phyloP scores from a whole-genome alignment of 2,329 filamentous ascomycete genomes.

The Ciborinia camelliae region DNA sequence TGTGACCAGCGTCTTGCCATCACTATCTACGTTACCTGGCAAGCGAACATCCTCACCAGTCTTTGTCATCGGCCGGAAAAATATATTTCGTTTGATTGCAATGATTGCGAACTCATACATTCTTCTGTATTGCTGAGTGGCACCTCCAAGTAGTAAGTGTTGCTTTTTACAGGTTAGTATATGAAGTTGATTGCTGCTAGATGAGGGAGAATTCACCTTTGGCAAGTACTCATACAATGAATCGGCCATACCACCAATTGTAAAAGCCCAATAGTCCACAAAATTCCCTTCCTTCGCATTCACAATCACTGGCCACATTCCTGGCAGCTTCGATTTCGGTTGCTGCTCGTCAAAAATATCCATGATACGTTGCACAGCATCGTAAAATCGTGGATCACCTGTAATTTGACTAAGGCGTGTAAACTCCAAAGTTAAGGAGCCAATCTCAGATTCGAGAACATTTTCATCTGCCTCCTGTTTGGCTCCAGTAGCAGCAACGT shows the following conservation, averaged over 20 bases:
- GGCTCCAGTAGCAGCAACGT: slow-evolving; percentile 49
- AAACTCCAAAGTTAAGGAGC: slow-evolving; percentile 58
- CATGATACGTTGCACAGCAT: slow-evolving; percentile 55
- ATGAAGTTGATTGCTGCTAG: rapidly evolving
- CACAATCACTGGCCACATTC: slow-evolving; percentile 58
- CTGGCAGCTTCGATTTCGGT: slow-evolving; percentile 51
- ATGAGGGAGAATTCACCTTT: slow-evolving; percentile 37
- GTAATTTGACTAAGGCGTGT: slow-evolving; percentile 62
- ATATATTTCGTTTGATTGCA: slow-evolving; percentile 44
- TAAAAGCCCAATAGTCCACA: slow-evolving; percentile 38
- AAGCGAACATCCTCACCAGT: slow-evolving; percentile 42
- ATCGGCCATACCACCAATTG: slow-evolving; percentile 53
- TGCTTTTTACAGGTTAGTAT: slow-evolving; percentile 17
- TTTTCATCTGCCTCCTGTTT: slow-evolving; percentile 54
- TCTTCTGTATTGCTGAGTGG: slow-evolving; percentile 21
- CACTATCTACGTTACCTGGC: slow-evolving; percentile 43
- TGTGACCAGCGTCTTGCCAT: slow-evolving; percentile 9
- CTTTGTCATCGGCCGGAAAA: slow-evolving; percentile 45
- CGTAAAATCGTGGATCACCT: slow-evolving; percentile 57
- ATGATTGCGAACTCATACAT: slow-evolving; percentile 45
- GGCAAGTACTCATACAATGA: slow-evolving; percentile 63
- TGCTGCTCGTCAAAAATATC: slow-evolving; percentile 53
- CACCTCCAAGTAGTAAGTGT: slow-evolving; percentile 24
- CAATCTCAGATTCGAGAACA: slow-evolving; percentile 54
- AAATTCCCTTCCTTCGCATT: slow-evolving; percentile 46